Conservation (phyloP, 495 filamentous ascomycete species). For the Parathielavia hyrcaniae region DNA sequence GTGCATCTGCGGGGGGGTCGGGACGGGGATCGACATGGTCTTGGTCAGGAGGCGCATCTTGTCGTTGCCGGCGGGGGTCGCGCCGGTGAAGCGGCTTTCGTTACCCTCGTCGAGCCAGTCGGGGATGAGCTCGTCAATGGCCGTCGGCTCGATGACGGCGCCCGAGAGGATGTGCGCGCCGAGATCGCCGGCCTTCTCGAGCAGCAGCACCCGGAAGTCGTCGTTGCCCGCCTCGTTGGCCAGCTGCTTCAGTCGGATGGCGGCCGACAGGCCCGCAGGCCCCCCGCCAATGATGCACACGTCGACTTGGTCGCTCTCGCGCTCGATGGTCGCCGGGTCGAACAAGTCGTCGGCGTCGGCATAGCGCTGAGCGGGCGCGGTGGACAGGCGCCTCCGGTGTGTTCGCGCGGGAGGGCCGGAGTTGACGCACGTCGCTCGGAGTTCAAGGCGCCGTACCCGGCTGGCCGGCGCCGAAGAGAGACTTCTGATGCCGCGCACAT, state of each 20-base stretch:
- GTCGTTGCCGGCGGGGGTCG: conserved; percentile 74
- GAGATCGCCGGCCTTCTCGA: conserved; percentile 94
- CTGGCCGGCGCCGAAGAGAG: conserved; percentile 16
- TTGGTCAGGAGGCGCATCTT: conserved; percentile 95
- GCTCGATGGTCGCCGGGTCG: conserved; percentile 66
- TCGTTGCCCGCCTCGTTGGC: conserved; percentile 95
- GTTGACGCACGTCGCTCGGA: not conserved
- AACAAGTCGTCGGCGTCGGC: conserved; percentile 55
- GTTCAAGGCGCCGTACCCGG: conserved; percentile 12
- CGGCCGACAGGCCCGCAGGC: conserved; percentile 84
- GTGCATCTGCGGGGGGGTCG: conserved; percentile 92
- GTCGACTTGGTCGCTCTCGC: conserved; percentile 89
- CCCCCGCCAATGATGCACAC: conserved; percentile 96
- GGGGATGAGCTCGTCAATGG: conserved; percentile 83
- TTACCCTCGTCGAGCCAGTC: conserved; percentile 90
- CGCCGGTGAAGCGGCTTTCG: conserved; percentile 72
- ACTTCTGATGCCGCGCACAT: conserved; percentile 16
- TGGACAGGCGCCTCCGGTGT: conserved; percentile 22
- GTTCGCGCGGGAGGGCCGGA: conserved; percentile 7
- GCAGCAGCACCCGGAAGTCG: conserved; percentile 82
- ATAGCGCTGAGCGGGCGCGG: conserved; percentile 45
- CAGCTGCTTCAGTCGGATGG: conserved; percentile 91
- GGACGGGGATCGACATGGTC: conserved; percentile 67
- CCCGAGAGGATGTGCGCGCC: conserved; percentile 94
- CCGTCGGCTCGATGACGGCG: conserved; percentile 86